These are phyloP conservation scores for Mrakia gelida DNA, from an alignment of 768 basidiomycete genomes.

Conservation along the genomic window DNA sequence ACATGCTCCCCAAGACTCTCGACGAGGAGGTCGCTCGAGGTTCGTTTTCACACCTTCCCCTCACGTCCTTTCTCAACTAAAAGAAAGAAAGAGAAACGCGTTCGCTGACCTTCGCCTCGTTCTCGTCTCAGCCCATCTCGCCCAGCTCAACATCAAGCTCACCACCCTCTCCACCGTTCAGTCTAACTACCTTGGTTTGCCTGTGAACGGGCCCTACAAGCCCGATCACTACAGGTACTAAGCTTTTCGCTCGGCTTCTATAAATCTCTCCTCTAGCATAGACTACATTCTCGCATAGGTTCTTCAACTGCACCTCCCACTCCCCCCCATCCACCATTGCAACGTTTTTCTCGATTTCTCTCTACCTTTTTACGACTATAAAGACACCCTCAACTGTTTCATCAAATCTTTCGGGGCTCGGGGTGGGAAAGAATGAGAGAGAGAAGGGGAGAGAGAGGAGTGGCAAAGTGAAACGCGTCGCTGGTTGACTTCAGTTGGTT, in stretches of 20 bases:
- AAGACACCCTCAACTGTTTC: too few relatives aligned
- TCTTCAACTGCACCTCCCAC: too few relatives aligned
- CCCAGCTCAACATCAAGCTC: conserved; percentile 88
- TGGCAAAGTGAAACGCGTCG: too few relatives aligned
- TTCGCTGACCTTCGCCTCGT: neutral
- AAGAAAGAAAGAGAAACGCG: neutral
- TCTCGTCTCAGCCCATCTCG: conserved; percentile 59
- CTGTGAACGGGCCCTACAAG: conserved; percentile 73
- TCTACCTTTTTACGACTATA: too few relatives aligned
- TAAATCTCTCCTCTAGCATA: too few relatives aligned
- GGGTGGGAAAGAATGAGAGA: too few relatives aligned
- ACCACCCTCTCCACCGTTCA: conserved; percentile 63
- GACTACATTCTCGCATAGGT: too few relatives aligned
- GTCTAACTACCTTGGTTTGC: conserved; percentile 86
- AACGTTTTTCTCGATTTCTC: too few relatives aligned
- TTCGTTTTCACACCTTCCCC: neutral
- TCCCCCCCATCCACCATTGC: too few relatives aligned
- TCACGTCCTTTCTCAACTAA: neutral
- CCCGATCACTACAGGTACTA: neutral
- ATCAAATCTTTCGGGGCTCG: too few relatives aligned
- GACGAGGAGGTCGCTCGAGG: conserved; percentile 97
- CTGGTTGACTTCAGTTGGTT: too few relatives aligned
- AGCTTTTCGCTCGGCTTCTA: neutral
- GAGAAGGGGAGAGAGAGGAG: too few relatives aligned
- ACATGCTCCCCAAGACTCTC: conserved; percentile 94